Conservation (phyloP, 2,329 filamentous ascomycete species). For the Setomelanomma holmii region DNA sequence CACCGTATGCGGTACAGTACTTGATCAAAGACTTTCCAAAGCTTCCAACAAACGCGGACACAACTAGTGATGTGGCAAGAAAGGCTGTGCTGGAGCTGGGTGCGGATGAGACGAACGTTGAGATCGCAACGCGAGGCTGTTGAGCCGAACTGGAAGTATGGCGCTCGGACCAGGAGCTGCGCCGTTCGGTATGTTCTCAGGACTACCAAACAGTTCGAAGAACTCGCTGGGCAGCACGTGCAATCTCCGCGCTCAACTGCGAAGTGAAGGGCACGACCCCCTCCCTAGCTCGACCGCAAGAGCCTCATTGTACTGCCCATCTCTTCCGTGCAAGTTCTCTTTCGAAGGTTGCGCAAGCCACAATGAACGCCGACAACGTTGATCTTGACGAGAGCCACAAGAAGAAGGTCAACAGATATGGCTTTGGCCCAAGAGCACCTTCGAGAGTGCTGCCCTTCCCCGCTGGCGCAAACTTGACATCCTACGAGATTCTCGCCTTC, state of each 20-base stretch:
- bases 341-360: too few relatives aligned
- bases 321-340: too few relatives aligned
- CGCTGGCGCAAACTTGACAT: constrained; percentile 23
- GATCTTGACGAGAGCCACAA: neutral
- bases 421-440: constrained; percentile 14
- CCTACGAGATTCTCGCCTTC: constrained; percentile 31
- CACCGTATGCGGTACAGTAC: neutral
- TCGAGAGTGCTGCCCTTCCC: constrained; percentile 24
- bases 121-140: too few relatives aligned
- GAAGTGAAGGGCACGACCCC: too few relatives aligned
- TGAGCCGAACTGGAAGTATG: neutral
- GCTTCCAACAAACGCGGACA: neutral
- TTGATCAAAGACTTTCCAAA: neutral
- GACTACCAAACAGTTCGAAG: neutral
- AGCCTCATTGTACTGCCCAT: too few relatives aligned
- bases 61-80: neutral
- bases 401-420: neutral
- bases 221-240: neutral
- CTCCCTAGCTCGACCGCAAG: too few relatives aligned
- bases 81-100: neutral
- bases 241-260: neutral
- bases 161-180: neutral
- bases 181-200: neutral
- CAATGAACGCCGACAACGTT: too few relatives aligned
- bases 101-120: neutral